Conservation (phyloP, 2,329 filamentous ascomycete species). For the Pseudopithomyces maydicus region DNA sequence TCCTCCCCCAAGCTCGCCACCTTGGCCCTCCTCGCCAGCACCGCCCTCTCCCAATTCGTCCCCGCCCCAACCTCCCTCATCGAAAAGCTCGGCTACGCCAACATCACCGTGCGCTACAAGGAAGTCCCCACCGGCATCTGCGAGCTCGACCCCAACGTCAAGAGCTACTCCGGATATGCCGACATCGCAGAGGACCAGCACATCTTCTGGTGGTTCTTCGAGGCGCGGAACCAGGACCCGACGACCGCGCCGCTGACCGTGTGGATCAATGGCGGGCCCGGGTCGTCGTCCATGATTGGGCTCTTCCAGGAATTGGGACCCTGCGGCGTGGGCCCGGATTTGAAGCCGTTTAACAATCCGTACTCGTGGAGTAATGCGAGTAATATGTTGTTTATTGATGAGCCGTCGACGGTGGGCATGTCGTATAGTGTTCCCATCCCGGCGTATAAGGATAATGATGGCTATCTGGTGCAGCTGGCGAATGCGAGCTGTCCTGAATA, state of each 20-base stretch:
- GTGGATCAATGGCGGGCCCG: slow-evolving; percentile 64
- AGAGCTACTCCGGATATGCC: slow-evolving; percentile 62
- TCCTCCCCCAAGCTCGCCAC: not conserved
- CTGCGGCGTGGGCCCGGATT: slow-evolving; percentile 55
- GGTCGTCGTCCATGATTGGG: slow-evolving; percentile 63
- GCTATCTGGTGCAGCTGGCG: slow-evolving; percentile 51
- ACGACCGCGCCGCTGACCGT: slow-evolving; percentile 61
- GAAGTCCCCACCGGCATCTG: slow-evolving; percentile 61
- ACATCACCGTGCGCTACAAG: slow-evolving; percentile 63
- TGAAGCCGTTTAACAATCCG: slow-evolving; percentile 61
- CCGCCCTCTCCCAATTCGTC: slow-evolving; percentile 49
- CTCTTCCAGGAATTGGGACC: slow-evolving; percentile 59
- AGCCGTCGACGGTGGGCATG: slow-evolving; percentile 65
- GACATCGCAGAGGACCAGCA: slow-evolving; percentile 58
- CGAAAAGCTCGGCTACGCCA: slow-evolving; percentile 50
- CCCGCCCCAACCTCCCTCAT: slow-evolving; percentile 52
- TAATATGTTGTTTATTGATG: slow-evolving; percentile 74
- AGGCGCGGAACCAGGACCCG: slow-evolving; percentile 57
- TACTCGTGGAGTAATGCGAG: slow-evolving; percentile 67
- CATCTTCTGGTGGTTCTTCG: slow-evolving; percentile 64
- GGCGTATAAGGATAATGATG: slow-evolving; percentile 42
- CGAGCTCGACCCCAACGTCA: slow-evolving; percentile 61
- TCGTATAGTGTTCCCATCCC: slow-evolving; percentile 57
- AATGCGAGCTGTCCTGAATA: slow-evolving; percentile 58
- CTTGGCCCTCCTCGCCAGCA: slow-evolving; percentile 19